phyloP scores from a whole-genome alignment of 1,139 yeast genomes.

The Geotrichum klebahnii region DNA sequence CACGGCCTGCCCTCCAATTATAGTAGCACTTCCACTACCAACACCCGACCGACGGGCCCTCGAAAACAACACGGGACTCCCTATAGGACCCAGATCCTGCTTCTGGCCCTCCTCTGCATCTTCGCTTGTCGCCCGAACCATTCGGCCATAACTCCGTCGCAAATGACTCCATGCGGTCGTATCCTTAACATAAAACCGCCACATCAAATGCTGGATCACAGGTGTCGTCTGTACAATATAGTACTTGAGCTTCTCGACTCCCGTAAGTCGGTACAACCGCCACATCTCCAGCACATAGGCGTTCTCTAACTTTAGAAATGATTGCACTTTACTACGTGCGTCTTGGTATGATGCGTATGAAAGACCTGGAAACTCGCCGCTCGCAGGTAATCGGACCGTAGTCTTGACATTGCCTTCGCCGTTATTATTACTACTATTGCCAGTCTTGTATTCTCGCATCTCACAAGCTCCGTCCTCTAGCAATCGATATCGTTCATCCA shows the following conservation, averaged over 20 bases:
- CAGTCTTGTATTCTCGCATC: background rate
- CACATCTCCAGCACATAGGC: slow-evolving; percentile 12
- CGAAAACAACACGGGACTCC: slow-evolving; percentile 2
- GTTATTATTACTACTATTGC: background rate
- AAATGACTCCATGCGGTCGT: slow-evolving; percentile 1
- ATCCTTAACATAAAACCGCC: slow-evolving; percentile 1
- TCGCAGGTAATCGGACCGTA: background rate
- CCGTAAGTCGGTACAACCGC: slow-evolving; percentile 15
- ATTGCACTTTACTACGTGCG: slow-evolving; percentile 4
- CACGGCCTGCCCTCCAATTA: no score
- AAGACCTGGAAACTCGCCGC: slow-evolving; percentile 8
- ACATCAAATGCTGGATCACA: slow-evolving; percentile 6
- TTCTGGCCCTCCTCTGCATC: background rate
- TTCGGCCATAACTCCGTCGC: slow-evolving; percentile 1
- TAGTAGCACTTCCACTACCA: no score
- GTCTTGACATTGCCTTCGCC: background rate
- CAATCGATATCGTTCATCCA: background rate
- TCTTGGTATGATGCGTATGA: background rate
- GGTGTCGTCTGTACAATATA: slow-evolving; percentile 15
- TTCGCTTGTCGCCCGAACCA: background rate
- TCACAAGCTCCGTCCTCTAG: background rate
- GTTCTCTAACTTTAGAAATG: slow-evolving; percentile 7
- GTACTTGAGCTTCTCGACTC: slow-evolving; percentile 14
- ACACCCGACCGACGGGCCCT: background rate
- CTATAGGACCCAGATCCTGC: slow-evolving; percentile 4